Percentiles rank a stretch among this genome's conserved stretches.
Evolutionary conservation across 1,284 basidiomycete species (phyloP).

Genomic region (Apiotrichum mycotoxinovorans): DNA sequence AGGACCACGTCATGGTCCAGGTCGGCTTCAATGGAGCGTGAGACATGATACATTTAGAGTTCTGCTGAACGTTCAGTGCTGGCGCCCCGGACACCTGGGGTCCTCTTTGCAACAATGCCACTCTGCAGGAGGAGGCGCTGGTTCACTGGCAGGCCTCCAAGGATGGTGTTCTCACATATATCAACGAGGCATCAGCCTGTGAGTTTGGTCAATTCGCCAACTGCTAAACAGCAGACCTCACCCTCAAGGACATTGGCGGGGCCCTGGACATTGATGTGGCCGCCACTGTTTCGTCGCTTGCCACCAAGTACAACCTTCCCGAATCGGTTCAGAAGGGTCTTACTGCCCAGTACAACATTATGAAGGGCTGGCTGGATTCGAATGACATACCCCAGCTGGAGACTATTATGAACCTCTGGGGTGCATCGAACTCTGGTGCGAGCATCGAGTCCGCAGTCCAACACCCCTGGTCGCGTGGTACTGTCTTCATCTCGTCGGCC

Average conservation of each 20-base stretch:
- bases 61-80: constrained; percentile 19
- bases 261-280: constrained; percentile 69
- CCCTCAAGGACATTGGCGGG: constrained; percentile 52
- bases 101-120: constrained; percentile 29
- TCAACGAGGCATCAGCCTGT: constrained; percentile 50
- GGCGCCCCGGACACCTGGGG: constrained; percentile 36
- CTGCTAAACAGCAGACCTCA: constrained; percentile 16
- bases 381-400: constrained; percentile 47
- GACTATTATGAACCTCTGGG: constrained; percentile 46
- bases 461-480: constrained; percentile 50
- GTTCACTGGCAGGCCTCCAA: constrained; percentile 28
- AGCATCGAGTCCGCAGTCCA: constrained; percentile 44
- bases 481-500: constrained; percentile 55
- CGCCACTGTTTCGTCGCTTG: constrained; percentile 61
- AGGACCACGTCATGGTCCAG: constrained; percentile 31
- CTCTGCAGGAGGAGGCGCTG: constrained; percentile 27
- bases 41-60: neutral
- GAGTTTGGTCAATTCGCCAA: constrained; percentile 10
- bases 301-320: constrained; percentile 37
- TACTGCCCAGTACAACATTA: constrained; percentile 36
- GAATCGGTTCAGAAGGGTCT: constrained; percentile 40
- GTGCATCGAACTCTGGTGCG: constrained; percentile 17
- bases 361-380: constrained; percentile 33
- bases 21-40: constrained; percentile 36
- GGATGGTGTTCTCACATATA: constrained; percentile 46